Evolutionary conservation across 306 rosid species (phyloP).

Genomic region (Alnus rubra): DNA sequence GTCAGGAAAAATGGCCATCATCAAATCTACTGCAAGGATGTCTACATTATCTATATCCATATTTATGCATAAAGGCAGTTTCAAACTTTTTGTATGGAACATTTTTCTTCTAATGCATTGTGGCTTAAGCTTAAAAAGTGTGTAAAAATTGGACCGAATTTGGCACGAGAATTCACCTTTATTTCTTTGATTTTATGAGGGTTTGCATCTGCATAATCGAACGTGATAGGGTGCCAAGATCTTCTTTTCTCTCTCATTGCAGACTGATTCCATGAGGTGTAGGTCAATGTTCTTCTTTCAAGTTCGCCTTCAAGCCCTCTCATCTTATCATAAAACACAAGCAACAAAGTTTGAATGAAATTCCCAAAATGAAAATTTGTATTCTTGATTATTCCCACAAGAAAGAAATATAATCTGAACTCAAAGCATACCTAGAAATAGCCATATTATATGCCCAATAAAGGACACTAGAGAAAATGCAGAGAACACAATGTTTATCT

Average conservation of each 20-base stretch:
- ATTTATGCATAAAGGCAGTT: background rate
- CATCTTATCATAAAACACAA: conserved; percentile 21
- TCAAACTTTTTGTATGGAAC: background rate
- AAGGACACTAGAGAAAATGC: no score
- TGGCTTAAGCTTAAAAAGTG: background rate
- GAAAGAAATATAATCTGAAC: no score
- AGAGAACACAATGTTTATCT: no score
- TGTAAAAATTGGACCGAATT: background rate
- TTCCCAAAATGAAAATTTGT: no score
- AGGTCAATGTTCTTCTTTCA: conserved; percentile 36
- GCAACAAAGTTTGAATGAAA: background rate
- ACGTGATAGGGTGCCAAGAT: conserved; percentile 39
- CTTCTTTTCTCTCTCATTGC: conserved; percentile 11
- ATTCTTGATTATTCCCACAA: no score
- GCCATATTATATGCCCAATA: no score
- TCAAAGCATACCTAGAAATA: no score
- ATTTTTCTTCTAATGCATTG: background rate
- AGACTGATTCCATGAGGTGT: conserved; percentile 34
- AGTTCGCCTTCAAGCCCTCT: conserved; percentile 29
- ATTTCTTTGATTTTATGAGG: conserved; percentile 25
- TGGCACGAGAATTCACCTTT: conserved; percentile 25
- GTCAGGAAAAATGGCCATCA: conserved; percentile 12
- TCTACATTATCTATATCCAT: background rate
- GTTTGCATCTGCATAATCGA: conserved; percentile 27
- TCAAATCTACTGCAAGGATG: background rate